Evolutionary conservation across 805 yeast species (phyloP), one percentile per base, ranked within the genome.

Genomic region (Zygotorulaspora sp.): DNA sequence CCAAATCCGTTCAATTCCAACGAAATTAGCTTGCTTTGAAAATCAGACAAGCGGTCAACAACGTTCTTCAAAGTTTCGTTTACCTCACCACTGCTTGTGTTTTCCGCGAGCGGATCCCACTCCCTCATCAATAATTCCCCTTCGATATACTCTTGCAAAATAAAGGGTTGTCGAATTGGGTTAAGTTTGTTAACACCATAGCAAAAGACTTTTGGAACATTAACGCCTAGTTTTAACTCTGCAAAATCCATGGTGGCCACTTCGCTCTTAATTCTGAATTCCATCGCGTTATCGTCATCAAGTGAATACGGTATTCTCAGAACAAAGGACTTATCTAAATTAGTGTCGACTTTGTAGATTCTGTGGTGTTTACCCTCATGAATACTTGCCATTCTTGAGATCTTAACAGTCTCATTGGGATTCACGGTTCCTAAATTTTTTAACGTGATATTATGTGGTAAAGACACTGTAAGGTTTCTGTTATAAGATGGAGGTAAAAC

Each of bases 301-400:
- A 80, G 65, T 36, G 77, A 74, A 58, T 92, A 92, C 15, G 97
- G 98, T 36, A 92, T 75, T 61, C 98, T 77, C 61, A 92, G 70
- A 19, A 85, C 75, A 48, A 82, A 78, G 7, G 74, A 66, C 49
- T 76, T 80, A 2, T 67, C 79, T 8, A 53, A 29, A 46, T 74
- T 74, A 38, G 88, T 67, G 14, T 76, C 75, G 25, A 88, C 66
- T 57, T 82, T 78, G 65, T 89, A 90, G 43, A 90, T 69, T 57
- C 96, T 75, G 66, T 90, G 90, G 58, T 87, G 96, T 64, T 86
- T 87, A 38, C 97, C 98, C 62, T 90, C 97, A 56, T 86, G 95
- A 43, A 87, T 73, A 38, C 94, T 82, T 42, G 85, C 76, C 57
- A 90, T 77, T 32, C 89, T 78, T 52, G 78, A 80, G 49, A 87